phyloP scores from a whole-genome alignment of 495 filamentous ascomycete genomes.

The Aspergillus incahuasiensis region DNA sequence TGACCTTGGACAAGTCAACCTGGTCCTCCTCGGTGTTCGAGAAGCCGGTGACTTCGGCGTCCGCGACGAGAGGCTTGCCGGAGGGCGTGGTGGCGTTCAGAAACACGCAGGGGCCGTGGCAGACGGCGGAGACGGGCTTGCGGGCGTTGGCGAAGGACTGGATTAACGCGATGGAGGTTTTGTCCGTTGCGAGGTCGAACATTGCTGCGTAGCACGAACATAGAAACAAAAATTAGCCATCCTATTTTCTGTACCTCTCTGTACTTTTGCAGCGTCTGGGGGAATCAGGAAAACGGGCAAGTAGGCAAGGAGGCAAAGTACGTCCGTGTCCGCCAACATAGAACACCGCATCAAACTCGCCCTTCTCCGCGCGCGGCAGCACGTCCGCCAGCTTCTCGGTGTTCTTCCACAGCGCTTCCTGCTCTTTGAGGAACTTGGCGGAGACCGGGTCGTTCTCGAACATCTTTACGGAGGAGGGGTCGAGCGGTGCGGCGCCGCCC shows the following conservation, averaged over 20 bases:
- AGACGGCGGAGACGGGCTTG: conserved; percentile 63
- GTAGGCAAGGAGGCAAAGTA: no score
- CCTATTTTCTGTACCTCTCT: no score
- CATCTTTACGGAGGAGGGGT: conserved; percentile 57
- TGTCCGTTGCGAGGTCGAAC: conserved; percentile 52
- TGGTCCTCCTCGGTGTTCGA: conserved; percentile 63
- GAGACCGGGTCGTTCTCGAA: conserved; percentile 53
- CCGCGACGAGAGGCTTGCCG: conserved; percentile 50
- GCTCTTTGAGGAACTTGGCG: conserved; percentile 46
- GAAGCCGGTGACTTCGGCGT: conserved; percentile 61
- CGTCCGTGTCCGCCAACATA: conserved; percentile 77
- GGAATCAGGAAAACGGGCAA: no score
- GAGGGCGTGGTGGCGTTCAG: conserved; percentile 49
- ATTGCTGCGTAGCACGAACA: conserved; percentile 45
- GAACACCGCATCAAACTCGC: conserved; percentile 65
- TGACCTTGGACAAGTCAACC: conserved; percentile 36
- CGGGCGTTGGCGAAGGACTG: conserved; percentile 55
- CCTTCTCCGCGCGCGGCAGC: conserved; percentile 36
- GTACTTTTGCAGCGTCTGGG: background rate
- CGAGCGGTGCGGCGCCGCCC: conserved; percentile 65
- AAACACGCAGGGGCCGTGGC: conserved; percentile 63
- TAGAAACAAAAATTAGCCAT: no score
- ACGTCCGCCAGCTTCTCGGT: conserved; percentile 52
- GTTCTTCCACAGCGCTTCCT: conserved; percentile 57
- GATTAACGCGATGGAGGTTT: conserved; percentile 50